A percentile compares a stretch with the other conserved stretches of the same genome.
Conservation (phyloP, 73 alveolate species). For the Uronychia setigera region DNA sequence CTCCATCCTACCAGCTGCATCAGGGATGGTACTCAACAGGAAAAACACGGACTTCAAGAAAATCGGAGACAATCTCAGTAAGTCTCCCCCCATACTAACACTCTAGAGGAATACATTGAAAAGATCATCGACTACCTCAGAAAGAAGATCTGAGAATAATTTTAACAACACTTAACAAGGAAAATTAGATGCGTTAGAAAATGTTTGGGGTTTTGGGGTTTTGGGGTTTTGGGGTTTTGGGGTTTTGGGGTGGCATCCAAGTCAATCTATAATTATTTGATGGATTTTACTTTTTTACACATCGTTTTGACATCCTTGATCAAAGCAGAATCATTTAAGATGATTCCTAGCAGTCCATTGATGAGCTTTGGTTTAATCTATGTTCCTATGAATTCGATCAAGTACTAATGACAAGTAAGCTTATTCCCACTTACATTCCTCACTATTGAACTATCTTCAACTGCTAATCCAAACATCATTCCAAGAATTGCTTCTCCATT, state of each 20-base stretch:
- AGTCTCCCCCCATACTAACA: too few species aligned
- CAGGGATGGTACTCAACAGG: too few species aligned
- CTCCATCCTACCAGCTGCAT: constrained; percentile 19
- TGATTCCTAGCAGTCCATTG: constrained; percentile 20
- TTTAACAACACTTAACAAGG: too few species aligned
- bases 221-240: too few species aligned
- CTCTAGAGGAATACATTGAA: too few species aligned
- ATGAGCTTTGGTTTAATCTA: background rate
- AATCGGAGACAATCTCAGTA: too few species aligned
- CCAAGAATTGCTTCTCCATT: constrained; percentile 18
- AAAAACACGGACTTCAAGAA: too few species aligned
- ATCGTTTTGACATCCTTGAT: constrained; percentile 16
- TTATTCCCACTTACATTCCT: constrained; percentile 3
- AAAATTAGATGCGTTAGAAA: too few species aligned
- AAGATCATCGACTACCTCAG: too few species aligned
- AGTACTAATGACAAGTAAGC: background rate
- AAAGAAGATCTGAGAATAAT: too few species aligned
- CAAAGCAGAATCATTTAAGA: constrained; percentile 10
- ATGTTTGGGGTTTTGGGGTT: too few species aligned
- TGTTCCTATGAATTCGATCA: background rate
- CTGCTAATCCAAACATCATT: constrained; percentile 23
- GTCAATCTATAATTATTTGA: background rate
- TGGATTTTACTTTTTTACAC: constrained; percentile 11
- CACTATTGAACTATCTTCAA: background rate
- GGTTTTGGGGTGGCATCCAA: background rate